Base-by-base conservation (phyloP, 176 grass and related monocot species). In the Poa annua region DNA sequence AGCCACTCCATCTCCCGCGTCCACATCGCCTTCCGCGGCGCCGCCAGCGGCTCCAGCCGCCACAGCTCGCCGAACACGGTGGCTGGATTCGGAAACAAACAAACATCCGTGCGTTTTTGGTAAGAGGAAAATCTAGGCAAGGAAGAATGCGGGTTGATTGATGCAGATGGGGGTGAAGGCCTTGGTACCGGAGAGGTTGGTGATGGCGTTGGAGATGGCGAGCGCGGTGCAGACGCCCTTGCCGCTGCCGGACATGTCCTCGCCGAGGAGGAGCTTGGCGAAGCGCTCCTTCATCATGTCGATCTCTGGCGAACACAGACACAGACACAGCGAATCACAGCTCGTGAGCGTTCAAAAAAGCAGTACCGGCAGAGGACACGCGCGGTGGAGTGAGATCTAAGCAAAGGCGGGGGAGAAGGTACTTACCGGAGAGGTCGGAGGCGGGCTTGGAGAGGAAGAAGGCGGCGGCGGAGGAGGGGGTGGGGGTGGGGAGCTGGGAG, bases 271-370 rank as follows among this genome's bases (percentile, higher is more conserved):
- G 36, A 99, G 91, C 85, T 99, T 99, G 0, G 97, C 93, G 87
- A 99, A 99, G 29, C 97, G 91, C 91, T 99, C 97, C 89, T 96
- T 99, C 97, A 99, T 96, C 93, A 99, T 96, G 88, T 99, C 97
- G 64, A 96, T 57, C 85, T 96, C 97, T 99, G 91, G 1, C 11
- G 8, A 64, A 88, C 13, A 16, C 9, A 9, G 54, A 63, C 16
- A 9, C 20, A 70, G 3, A 36, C 62, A 7, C 10, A 66, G 66
- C 25, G 22, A 47, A 64, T 6, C 17, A 41, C 57, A 72, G 45
- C 41, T 11, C 64, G 47, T 85, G 60, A 89, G 65, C 44, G 24
- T 64, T 54, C 64, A 20, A 49, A 81, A 71, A 67, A 64, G 77
- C 16, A 21, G 26, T 22, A 6, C 53, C 50, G 61, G 44, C 0